These are phyloP conservation scores for Pseudomonodictys pantanalensis DNA, from an alignment of 495 filamentous ascomycete species.

Conservation along the genomic window DNA sequence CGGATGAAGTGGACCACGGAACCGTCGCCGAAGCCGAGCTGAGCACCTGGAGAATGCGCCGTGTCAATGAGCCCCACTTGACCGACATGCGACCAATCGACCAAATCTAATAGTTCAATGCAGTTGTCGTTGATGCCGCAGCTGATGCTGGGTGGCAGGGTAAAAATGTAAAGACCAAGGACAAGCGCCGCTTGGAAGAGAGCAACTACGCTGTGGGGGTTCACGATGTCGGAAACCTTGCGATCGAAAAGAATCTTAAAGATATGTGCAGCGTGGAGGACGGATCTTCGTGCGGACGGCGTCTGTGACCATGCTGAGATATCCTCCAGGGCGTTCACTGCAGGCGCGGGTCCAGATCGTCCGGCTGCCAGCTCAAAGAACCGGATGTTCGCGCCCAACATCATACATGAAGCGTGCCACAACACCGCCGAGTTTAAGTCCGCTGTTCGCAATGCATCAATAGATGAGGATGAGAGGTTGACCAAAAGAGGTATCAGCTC, in stretches of 20 bases:
- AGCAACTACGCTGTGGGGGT: conserved; percentile 49
- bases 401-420: conserved; percentile 57
- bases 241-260: conserved; percentile 52
- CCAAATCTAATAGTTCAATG: conserved; percentile 51
- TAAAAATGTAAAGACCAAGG: conserved; percentile 53
- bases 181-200: conserved; percentile 53
- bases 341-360: conserved; percentile 46
- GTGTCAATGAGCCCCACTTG: conserved; percentile 35
- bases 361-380: conserved; percentile 53
- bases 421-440: conserved; percentile 45
- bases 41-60: conserved; percentile 45
- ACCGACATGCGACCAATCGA: conserved; percentile 49
- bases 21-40: conserved; percentile 42
- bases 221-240: conserved; percentile 50
- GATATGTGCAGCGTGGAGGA: conserved; percentile 53
- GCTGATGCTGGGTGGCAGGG: conserved; percentile 41
- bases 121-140: conserved; percentile 38
- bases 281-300: conserved; percentile 48
- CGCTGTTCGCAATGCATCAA: conserved; percentile 24
- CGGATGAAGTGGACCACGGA: conserved; percentile 51
- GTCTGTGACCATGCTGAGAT: conserved; percentile 54
- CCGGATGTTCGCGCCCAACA: conserved; percentile 51
- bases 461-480: conserved; percentile 28
- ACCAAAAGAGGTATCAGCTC: conserved; percentile 28
- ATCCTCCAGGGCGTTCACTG: conserved; percentile 49